phyloP scores from a whole-genome alignment of 106 monocot species.

The Dactylorhiza incarnata region DNA sequence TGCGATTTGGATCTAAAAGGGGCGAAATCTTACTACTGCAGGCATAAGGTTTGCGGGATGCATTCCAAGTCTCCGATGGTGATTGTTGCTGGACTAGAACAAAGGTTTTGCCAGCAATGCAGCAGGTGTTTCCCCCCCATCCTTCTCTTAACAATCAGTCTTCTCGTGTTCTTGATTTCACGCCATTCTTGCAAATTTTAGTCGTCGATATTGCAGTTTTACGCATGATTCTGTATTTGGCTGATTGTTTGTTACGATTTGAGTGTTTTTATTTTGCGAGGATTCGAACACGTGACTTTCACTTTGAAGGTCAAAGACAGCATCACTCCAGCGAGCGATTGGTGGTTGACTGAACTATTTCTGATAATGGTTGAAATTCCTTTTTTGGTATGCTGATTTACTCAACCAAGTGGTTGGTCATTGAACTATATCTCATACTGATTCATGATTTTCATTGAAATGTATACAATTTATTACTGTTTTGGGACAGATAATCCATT shows the following conservation, averaged over 20 bases:
- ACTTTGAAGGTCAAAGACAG: no score
- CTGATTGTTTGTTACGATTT: background rate
- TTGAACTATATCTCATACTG: no score
- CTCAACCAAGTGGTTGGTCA: no score
- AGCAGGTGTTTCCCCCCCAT: conserved; percentile 24
- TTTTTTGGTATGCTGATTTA: background rate
- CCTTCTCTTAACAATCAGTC: background rate
- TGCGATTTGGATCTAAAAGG: conserved; percentile 30
- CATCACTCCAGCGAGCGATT: no score
- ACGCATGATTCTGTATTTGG: background rate
- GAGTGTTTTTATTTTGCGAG: no score
- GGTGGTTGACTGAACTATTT: background rate
- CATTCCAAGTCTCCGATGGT: conserved; percentile 36
- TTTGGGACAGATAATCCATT: background rate
- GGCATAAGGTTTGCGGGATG: conserved; percentile 37
- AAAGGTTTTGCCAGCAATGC: conserved; percentile 45
- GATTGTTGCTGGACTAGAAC: conserved; percentile 26
- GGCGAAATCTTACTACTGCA: conserved; percentile 30
- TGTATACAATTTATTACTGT: background rate
- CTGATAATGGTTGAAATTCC: background rate
- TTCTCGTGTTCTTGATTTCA: background rate
- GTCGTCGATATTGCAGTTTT: background rate
- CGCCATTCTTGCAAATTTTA: background rate
- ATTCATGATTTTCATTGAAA: no score
- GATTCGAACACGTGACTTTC: no score